Base-by-base conservation (phyloP, 805 yeast species). In the Komagataella ulmi region DNA sequence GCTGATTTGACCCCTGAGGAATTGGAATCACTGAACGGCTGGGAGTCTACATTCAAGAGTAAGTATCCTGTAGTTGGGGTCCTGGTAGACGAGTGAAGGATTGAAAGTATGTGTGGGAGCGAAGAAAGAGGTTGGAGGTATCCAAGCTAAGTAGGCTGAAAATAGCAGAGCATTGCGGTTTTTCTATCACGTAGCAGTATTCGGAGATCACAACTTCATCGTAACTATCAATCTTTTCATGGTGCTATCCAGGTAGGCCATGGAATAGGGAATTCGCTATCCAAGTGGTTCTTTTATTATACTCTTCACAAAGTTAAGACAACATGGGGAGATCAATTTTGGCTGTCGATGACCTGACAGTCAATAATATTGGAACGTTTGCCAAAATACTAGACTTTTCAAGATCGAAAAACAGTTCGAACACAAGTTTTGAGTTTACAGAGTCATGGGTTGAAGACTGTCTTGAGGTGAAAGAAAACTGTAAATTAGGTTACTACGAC, bases 31-130 rank as follows among this genome's bases (percentile, higher is more conserved):
- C 70, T 95, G 58, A 77, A 85, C 55, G 85, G 83, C 48, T 93
- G 99, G 99, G 88, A 79, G 55, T 79, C 75, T 45, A 88, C 84
- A 65, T 91, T 93, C 62, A 80, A 74, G 50, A 78, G 77, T 58
- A 93, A 93, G 71, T 93, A 93, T 62, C 81, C 85, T 1, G 72
- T 79, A 19, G 85, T 89, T 45, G 99, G 99, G 1, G 74, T 77
- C 36, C 71, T 89, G 48, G 76, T 79, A 7, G 66, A 75, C 17
- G 49, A 53, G 46, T 24, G 45, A 8, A n/a, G 24, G 12, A 52
- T 12, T 45, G 23, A 19, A 46, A 46, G 44, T 43, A 30, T 19
- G 48, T 49, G 18, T 43, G 36, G 44, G 17, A 10, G 6, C 23
- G 8, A 44, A 24, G 14, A 14, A 17, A 14, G 48, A 46, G 12